Conservation (phyloP, 83 land plant species). For the Picea abies region DNA sequence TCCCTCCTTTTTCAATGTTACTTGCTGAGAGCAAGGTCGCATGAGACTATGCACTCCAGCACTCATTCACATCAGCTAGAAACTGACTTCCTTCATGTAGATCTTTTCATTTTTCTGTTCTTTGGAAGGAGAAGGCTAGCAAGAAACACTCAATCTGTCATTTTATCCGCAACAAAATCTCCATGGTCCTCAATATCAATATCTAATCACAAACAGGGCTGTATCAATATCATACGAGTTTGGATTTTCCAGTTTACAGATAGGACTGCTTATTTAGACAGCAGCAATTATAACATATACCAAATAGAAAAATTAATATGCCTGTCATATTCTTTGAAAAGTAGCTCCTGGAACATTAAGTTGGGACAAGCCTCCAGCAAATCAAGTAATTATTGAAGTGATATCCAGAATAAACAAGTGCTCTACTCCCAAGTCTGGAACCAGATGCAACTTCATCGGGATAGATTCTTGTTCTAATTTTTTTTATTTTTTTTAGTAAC, state of each 20-base stretch:
- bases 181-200: not conserved
- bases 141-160: too few species aligned
- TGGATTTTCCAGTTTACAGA: not conserved
- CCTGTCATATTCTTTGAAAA: not conserved
- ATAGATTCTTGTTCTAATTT: too few species aligned
- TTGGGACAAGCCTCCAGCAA: not conserved
- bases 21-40: not conserved
- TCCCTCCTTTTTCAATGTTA: not conserved
- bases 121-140: too few species aligned
- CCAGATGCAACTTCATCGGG: too few species aligned
- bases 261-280: not conserved
- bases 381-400: too few species aligned
- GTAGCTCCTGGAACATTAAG: not conserved
- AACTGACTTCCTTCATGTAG: too few species aligned
- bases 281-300: not conserved
- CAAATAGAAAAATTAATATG: not conserved
- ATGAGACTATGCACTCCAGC: not conserved
- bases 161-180: too few species aligned
- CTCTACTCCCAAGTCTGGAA: too few species aligned
- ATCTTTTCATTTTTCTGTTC: too few species aligned
- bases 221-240: not conserved
- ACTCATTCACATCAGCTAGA: too few species aligned
- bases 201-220: not conserved
- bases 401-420: too few species aligned
- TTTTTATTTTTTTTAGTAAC: too few species aligned